Evolutionary conservation across 2,329 filamentous ascomycete genomes (phyloP).

Genomic region (Bipolaris cookei): DNA sequence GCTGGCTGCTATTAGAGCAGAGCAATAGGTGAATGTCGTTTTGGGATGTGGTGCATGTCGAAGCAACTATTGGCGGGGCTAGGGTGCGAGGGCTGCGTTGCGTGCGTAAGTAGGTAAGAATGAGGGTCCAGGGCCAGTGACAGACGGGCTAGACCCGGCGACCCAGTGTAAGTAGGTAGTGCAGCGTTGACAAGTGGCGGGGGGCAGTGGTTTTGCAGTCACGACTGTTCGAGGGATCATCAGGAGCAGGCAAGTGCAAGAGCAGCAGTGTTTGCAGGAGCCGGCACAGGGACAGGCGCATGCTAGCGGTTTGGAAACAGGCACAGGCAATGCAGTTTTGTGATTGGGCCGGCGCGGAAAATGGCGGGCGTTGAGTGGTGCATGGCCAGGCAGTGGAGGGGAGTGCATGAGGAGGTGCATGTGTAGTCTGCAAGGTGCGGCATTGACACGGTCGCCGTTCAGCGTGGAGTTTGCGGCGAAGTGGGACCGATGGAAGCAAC

Average conservation of each 20-base stretch:
- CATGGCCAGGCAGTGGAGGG: neutral
- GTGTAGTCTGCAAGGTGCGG: slow-evolving; percentile 20
- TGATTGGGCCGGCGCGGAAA: slow-evolving; percentile 38
- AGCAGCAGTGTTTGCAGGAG: neutral
- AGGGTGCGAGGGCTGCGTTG: slow-evolving; percentile 14
- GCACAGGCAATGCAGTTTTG: slow-evolving; percentile 23
- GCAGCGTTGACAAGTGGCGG: slow-evolving; percentile 1
- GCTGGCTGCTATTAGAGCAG: too few relatives aligned
- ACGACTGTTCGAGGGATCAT: neutral
- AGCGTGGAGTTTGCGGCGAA: slow-evolving; percentile 15
- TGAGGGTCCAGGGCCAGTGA: slow-evolving; percentile 15
- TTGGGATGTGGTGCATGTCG: slow-evolving; percentile 17
- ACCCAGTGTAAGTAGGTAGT: neutral
- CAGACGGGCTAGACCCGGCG: slow-evolving; percentile 4
- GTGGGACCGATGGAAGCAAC: neutral
- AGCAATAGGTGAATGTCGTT: slow-evolving; percentile 4
- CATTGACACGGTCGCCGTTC: slow-evolving; percentile 6
- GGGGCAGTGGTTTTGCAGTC: neutral
- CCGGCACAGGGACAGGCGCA: slow-evolving; percentile 15
- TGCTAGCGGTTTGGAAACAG: slow-evolving; percentile 14
- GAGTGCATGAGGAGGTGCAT: slow-evolving; percentile 24
- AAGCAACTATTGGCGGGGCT: slow-evolving; percentile 19
- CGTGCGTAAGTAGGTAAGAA: too few relatives aligned
- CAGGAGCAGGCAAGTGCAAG: neutral
- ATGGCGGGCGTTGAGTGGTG: slow-evolving; percentile 26